Conservation (phyloP, 352 stramenopile genomes). For the Pythium periplocum region DNA sequence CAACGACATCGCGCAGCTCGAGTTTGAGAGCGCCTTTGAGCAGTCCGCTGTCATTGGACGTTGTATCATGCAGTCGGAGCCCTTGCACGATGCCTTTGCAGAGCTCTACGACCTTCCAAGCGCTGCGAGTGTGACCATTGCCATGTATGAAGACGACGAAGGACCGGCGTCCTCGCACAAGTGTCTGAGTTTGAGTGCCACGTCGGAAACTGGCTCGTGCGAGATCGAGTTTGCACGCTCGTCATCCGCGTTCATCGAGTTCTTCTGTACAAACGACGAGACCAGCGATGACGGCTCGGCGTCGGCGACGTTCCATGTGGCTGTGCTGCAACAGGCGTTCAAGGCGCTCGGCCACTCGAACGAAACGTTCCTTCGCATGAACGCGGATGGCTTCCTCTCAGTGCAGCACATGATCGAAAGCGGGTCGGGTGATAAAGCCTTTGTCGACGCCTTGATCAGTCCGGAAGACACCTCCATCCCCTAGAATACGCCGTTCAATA, state of each 20-base stretch:
- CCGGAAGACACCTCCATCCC: conserved; percentile 58
- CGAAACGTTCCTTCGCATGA: conserved; percentile 82
- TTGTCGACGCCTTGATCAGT: conserved; percentile 77
- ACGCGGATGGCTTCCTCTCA: conserved; percentile 70
- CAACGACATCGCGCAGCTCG: conserved; percentile 59
- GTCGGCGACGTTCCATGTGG: conserved; percentile 71
- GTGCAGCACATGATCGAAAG: conserved; percentile 81
- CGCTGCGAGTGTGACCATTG: conserved; percentile 69
- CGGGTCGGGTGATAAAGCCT: conserved; percentile 65
- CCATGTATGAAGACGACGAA: conserved; percentile 38
- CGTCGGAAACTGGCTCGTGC: conserved; percentile 66
- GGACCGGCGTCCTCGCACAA: conserved; percentile 2
- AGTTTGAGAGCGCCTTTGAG: conserved; percentile 81
- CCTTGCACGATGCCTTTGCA: conserved; percentile 71
- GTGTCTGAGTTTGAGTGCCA: conserved; percentile 57
- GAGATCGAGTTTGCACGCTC: conserved; percentile 73
- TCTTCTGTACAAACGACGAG: conserved; percentile 39
- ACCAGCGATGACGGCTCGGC: conserved; percentile 20
- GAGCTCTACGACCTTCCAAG: conserved; percentile 84
- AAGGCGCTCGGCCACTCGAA: conserved; percentile 71
- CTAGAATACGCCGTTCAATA: conserved; percentile 7
- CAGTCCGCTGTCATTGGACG: conserved; percentile 61
- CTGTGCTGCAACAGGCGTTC: conserved; percentile 75
- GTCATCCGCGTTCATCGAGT: conserved; percentile 81
- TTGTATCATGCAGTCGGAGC: conserved; percentile 81